These are phyloP conservation scores for Mycosphaerelloides madeirae DNA, from an alignment of 2,329 filamentous ascomycete genomes.

Conservation along the genomic window DNA sequence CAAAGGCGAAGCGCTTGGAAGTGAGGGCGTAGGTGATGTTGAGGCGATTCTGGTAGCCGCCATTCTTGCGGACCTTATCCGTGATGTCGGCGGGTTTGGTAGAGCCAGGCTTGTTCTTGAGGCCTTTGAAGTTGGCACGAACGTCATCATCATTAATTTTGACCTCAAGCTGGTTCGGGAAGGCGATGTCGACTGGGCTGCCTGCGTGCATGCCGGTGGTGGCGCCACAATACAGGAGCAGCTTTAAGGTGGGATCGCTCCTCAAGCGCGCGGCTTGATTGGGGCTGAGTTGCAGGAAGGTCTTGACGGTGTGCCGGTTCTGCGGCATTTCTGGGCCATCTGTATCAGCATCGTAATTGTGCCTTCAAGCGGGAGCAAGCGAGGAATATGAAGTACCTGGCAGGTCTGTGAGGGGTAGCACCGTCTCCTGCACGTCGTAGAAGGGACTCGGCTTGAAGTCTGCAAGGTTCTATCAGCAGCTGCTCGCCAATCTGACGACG, in stretches of 20 bases:
- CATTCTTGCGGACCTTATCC: slow-evolving; percentile 63
- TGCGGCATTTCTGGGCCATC: slow-evolving; percentile 51
- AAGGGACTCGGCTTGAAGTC: slow-evolving; percentile 78
- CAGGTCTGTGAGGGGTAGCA: slow-evolving; percentile 63
- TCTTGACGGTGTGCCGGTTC: slow-evolving; percentile 55
- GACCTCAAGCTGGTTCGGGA: slow-evolving; percentile 88
- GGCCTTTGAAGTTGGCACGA: slow-evolving; percentile 84
- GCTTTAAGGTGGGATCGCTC: slow-evolving; percentile 57
- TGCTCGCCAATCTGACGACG: not conserved
- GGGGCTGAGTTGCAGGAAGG: slow-evolving; percentile 55
- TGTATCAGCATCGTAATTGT: slow-evolving; percentile 32
- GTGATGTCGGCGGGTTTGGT: slow-evolving; percentile 93
- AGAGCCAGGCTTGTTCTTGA: slow-evolving; percentile 95
- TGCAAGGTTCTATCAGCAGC: not conserved
- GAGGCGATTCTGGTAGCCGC: slow-evolving; percentile 68
- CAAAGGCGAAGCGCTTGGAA: slow-evolving; percentile 60
- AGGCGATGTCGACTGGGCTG: slow-evolving; percentile 65
- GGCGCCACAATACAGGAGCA: slow-evolving; percentile 79
- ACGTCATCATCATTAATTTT: slow-evolving; percentile 84
- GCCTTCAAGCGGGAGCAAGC: slow-evolving; percentile 11
- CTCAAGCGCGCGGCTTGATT: slow-evolving; percentile 53
- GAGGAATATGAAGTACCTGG: slow-evolving; percentile 56
- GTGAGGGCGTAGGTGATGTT: slow-evolving; percentile 91
- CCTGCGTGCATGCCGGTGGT: slow-evolving; percentile 51
- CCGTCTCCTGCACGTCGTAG: slow-evolving; percentile 62